Percentiles rank a stretch among this genome's conserved stretches.
phyloP scores from a whole-genome alignment of 2,329 filamentous ascomycete genomes.

The Fusarium pseudograminearum region DNA sequence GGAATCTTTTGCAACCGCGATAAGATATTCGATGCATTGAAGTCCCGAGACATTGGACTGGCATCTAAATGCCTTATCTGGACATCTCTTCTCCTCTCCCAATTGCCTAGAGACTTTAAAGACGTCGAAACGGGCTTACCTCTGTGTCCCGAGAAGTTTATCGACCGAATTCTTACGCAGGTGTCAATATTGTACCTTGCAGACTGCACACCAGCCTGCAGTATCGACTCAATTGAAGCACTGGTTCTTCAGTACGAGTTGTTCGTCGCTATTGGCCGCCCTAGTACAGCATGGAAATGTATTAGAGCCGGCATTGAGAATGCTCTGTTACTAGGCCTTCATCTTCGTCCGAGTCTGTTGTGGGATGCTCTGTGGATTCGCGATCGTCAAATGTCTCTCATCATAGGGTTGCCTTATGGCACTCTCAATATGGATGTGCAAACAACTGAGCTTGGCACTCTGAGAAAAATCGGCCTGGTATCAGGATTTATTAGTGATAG shows the following conservation, averaged over 20 bases:
- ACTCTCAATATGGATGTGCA: neutral
- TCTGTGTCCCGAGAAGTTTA: slow-evolving; percentile 46
- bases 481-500: slow-evolving; percentile 24
- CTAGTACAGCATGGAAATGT: slow-evolving; percentile 65
- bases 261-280: slow-evolving; percentile 66
- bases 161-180: neutral
- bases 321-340: slow-evolving; percentile 63
- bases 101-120: slow-evolving; percentile 51
- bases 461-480: slow-evolving; percentile 35
- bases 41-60: slow-evolving; percentile 6
- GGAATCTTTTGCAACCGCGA: neutral
- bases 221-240: slow-evolving; percentile 64
- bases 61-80: slow-evolving; percentile 56
- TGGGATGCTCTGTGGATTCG: slow-evolving; percentile 57
- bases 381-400: slow-evolving; percentile 56
- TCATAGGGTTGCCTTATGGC: slow-evolving; percentile 26
- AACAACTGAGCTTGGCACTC: neutral
- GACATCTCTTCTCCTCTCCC: slow-evolving; percentile 56
- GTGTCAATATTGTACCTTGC: slow-evolving; percentile 9
- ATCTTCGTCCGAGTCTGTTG: slow-evolving; percentile 50
- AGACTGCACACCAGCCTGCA: slow-evolving; percentile 44
- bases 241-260: slow-evolving; percentile 64
- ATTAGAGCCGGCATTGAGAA: slow-evolving; percentile 64
- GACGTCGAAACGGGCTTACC: slow-evolving; percentile 50
- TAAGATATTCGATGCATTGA: neutral